Evolutionary conservation across 148 eudicot species (phyloP).

Genomic region (Salicornia ramosissima): DNA sequence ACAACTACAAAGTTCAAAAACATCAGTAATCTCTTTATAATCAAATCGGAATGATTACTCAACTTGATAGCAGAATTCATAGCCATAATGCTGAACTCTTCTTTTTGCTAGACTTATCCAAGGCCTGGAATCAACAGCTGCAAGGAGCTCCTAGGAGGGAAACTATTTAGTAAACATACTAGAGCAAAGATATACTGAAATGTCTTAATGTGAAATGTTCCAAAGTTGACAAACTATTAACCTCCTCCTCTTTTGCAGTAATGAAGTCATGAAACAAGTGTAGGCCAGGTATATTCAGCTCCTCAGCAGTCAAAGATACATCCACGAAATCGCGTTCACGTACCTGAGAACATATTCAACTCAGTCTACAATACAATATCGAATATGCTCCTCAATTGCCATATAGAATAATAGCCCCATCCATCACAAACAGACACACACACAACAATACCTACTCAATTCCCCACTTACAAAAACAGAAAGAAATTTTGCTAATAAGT

Average conservation of each 20-base stretch:
- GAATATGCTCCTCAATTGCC: too few relatives aligned
- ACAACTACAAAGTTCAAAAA: conserved; percentile 2
- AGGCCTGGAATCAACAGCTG: conserved; percentile 77
- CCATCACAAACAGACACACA: neutral
- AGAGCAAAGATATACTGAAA: neutral
- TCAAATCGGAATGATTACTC: conserved; percentile 21
- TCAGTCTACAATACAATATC: neutral
- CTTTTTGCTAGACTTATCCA: conserved; percentile 89
- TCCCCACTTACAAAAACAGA: neutral
- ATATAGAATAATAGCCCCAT: neutral
- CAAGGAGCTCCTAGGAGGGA: conserved; percentile 75
- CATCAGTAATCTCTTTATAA: neutral
- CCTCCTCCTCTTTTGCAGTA: conserved; percentile 75
- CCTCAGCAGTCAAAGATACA: conserved; percentile 69
- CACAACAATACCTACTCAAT: neutral
- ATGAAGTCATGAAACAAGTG: conserved; percentile 79
- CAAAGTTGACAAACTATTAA: conserved; percentile 32
- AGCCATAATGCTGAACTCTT: conserved; percentile 96
- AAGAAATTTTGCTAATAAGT: too few relatives aligned
- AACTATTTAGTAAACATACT: conserved; percentile 12
- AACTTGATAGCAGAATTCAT: conserved; percentile 85
- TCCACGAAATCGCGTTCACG: conserved; percentile 37
- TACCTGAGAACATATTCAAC: conserved; percentile 39
- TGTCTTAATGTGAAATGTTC: neutral
- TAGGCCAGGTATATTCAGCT: conserved; percentile 71